These are phyloP conservation scores for Phaeotremella skinneri DNA, from an alignment of 768 basidiomycete species.

Conservation along the genomic window DNA sequence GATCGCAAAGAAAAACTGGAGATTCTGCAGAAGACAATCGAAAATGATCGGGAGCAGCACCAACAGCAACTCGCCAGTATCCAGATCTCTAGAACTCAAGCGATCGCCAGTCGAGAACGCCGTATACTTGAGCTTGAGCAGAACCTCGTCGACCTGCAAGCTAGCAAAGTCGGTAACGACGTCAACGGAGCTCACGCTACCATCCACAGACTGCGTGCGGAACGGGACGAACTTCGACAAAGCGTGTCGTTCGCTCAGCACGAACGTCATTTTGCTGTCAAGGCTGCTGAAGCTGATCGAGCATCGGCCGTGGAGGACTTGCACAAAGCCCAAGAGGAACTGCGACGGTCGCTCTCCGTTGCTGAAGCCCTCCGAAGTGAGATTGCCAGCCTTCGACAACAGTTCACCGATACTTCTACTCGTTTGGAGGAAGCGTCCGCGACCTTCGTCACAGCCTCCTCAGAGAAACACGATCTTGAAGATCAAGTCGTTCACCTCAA, in stretches of 20 bases:
- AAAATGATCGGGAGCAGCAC: not conserved
- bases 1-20: constrained; percentile 23
- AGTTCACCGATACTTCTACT: constrained; percentile 1
- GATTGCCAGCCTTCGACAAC: constrained; percentile 1
- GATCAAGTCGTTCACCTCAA: constrained; percentile 6
- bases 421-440: constrained; percentile 8
- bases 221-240: constrained; percentile 47
- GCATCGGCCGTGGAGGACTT: constrained; percentile 29
- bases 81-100: not conserved
- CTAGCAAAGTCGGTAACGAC: not conserved
- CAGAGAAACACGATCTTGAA: constrained; percentile 16
- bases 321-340: constrained; percentile 16
- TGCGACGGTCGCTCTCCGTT: constrained; percentile 19
- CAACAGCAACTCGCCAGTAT: not conserved
- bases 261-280: constrained; percentile 41
- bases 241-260: constrained; percentile 43
- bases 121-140: not conserved
- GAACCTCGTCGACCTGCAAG: constrained; percentile 14
- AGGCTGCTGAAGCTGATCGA: constrained; percentile 34
- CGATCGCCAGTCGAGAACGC: not conserved
- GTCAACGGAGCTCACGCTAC: constrained; percentile 21
- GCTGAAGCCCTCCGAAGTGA: constrained; percentile 16
- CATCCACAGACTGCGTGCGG: constrained; percentile 45
- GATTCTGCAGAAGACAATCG: not conserved
- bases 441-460: constrained; percentile 13